Conservation (phyloP, 202 grass and related monocot genomes). For the Zizania palustris region DNA sequence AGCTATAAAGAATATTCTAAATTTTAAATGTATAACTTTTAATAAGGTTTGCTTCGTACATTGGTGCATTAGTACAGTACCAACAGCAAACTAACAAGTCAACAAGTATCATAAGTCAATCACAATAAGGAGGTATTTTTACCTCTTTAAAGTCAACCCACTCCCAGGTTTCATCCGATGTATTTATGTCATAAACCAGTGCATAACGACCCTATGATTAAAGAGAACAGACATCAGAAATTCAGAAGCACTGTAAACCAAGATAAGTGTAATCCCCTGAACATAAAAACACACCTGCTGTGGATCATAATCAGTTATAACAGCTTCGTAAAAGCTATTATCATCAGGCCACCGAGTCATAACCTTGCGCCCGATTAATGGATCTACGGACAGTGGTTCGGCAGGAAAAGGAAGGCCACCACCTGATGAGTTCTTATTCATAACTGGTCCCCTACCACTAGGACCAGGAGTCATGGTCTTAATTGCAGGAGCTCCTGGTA, state of each 20-base stretch:
- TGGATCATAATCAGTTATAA: constrained; percentile 62
- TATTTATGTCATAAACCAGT: constrained; percentile 67
- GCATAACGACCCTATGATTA: constrained; percentile 59
- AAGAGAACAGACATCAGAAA: constrained; percentile 32
- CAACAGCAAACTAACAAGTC: background rate
- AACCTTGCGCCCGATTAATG: constrained; percentile 64
- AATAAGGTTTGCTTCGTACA: background rate
- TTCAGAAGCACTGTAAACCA: background rate
- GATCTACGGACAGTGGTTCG: constrained; percentile 51
- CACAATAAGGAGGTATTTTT: constrained; percentile 33
- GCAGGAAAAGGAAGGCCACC: constrained; percentile 27
- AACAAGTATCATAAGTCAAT: background rate
- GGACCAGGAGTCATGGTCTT: constrained; percentile 58
- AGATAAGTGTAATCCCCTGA: constrained; percentile 29
- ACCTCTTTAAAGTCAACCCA: constrained; percentile 82
- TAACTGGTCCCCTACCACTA: constrained; percentile 51
- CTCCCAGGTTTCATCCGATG: constrained; percentile 65
- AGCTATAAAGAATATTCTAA: too few species aligned
- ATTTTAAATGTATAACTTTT: too few species aligned
- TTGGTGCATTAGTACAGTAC: background rate
- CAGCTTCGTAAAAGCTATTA: constrained; percentile 74
- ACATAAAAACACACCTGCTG: constrained; percentile 48
- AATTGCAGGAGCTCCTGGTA: constrained; percentile 30
- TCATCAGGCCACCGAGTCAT: constrained; percentile 77
- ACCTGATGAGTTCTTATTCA: constrained; percentile 48